phyloP scores from a whole-genome alignment of 2,329 filamentous ascomycete genomes.

The Zasmidium cellare region DNA sequence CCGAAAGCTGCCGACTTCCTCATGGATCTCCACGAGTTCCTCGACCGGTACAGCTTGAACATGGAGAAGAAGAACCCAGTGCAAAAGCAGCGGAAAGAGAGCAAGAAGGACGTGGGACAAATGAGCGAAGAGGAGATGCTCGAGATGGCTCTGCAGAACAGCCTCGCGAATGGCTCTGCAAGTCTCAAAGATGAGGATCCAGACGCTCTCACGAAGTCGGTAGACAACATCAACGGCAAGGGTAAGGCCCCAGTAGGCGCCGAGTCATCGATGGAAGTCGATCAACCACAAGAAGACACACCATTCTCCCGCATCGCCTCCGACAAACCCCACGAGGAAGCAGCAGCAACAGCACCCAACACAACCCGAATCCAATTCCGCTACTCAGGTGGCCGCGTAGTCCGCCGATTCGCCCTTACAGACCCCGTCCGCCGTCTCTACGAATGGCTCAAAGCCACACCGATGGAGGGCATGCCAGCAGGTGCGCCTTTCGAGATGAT shows the following conservation, averaged over 20 bases:
- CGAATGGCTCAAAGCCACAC: conserved; percentile 93
- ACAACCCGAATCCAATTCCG: conserved; percentile 92
- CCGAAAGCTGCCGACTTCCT: conserved; percentile 78
- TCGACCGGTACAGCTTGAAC: conserved; percentile 93
- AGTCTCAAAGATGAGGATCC: conserved; percentile 70
- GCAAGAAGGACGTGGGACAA: conserved; percentile 69
- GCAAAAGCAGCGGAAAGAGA: conserved; percentile 70
- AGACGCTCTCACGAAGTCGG: conserved; percentile 75
- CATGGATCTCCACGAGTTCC: conserved; percentile 88
- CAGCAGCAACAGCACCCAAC: conserved; percentile 60
- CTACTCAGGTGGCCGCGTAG: conserved; percentile 78
- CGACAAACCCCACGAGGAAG: conserved; percentile 74
- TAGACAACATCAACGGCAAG: conserved; percentile 49
- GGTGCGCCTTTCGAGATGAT: conserved; percentile 84
- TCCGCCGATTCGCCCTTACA: conserved; percentile 76
- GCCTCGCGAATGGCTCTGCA: conserved; percentile 60
- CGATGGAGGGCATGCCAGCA: conserved; percentile 71
- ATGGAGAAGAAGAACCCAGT: conserved; percentile 91
- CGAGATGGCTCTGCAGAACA: conserved; percentile 89
- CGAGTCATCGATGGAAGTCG: conserved; percentile 30
- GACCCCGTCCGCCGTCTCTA: conserved; percentile 83
- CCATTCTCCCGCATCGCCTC: conserved; percentile 72
- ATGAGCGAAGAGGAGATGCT: conserved; percentile 99
- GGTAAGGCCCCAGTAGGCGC: conserved; percentile 52
- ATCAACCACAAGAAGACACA: conserved; percentile 25